Evolutionary conservation across 495 filamentous ascomycete genomes (phyloP).

Genomic region (Jackrogersella minutella): DNA sequence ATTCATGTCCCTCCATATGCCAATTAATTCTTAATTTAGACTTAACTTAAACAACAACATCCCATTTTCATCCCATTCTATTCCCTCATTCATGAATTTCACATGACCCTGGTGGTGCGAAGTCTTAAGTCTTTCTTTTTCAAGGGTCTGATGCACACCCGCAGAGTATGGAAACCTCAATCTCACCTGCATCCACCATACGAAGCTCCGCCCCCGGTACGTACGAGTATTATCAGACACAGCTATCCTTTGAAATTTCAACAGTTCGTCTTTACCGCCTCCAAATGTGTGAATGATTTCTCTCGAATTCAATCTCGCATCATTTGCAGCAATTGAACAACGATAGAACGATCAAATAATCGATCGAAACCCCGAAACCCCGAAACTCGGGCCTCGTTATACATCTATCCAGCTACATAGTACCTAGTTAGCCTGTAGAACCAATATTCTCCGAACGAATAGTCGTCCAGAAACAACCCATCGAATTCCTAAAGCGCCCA

Average conservation of each 20-base stretch:
- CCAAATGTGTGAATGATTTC: constrained; percentile 25
- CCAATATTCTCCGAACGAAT: constrained; percentile 17
- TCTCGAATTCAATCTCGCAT: constrained; percentile 10
- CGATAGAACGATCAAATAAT: constrained; percentile 8
- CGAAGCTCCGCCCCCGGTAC: constrained; percentile 7
- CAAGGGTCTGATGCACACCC: constrained; percentile 2
- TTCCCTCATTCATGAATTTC: neutral
- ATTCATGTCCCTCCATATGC: neutral
- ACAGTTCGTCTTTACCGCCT: neutral
- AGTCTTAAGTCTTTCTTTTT: constrained; percentile 4
- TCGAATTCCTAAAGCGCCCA: constrained; percentile 6
- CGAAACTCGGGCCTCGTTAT: constrained; percentile 13
- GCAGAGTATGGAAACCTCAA: constrained; percentile 31
- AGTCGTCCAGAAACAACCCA: constrained; percentile 6
- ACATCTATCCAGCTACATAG: neutral
- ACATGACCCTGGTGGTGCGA: neutral
- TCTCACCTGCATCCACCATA: constrained; percentile 32
- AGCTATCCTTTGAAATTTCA: constrained; percentile 5
- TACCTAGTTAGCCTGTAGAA: neutral
- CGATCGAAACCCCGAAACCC: constrained; percentile 26
- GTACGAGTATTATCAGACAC: neutral
- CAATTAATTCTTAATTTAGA: constrained; percentile 1
- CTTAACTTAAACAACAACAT: neutral
- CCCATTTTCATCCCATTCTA: neutral
- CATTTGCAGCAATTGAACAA: constrained; percentile 21